Conservation (phyloP, 805 yeast genomes). For the Kazachstania africana region DNA sequence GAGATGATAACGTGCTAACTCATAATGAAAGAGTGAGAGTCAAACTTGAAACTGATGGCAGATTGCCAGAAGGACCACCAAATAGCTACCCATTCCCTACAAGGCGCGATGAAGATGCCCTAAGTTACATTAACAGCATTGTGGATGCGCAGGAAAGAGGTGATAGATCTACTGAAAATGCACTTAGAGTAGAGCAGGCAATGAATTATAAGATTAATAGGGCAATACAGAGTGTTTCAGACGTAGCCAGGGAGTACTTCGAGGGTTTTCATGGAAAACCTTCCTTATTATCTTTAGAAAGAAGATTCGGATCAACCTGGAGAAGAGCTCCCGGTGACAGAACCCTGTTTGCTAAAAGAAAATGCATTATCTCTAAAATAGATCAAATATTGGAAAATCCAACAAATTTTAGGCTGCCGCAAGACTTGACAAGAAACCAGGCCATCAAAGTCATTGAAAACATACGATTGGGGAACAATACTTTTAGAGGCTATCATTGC, state of each 20-base stretch:
- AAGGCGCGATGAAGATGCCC: not conserved
- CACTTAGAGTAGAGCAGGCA: conserved; percentile 2
- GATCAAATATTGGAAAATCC: conserved; percentile 15
- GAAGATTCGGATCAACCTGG: conserved; percentile 22
- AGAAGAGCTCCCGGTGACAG: conserved; percentile 19
- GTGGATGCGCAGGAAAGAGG: not conserved
- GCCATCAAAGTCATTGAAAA: conserved; percentile 21
- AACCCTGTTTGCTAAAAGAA: conserved; percentile 20
- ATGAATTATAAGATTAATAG: conserved; percentile 15
- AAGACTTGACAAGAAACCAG: conserved; percentile 8
- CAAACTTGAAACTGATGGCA: not conserved
- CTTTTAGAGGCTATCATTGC: conserved; percentile 10
- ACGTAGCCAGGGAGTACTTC: conserved; percentile 21
- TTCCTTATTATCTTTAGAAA: conserved; percentile 17
- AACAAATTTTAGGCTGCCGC: conserved; percentile 10
- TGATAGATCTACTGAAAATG: not conserved
- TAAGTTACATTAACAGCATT: not conserved
- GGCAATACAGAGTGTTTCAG: conserved; percentile 16
- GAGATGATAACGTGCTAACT: not conserved
- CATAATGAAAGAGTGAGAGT: not conserved
- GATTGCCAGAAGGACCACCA: not conserved
- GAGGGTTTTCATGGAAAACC: conserved; percentile 21
- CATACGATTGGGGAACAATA: conserved; percentile 21
- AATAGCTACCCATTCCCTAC: not conserved
- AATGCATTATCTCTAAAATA: conserved; percentile 17